Evolutionary conservation across 768 basidiomycete species (phyloP), one percentile per base, ranked within the genome.

Genomic region (Amanita phalloides): DNA sequence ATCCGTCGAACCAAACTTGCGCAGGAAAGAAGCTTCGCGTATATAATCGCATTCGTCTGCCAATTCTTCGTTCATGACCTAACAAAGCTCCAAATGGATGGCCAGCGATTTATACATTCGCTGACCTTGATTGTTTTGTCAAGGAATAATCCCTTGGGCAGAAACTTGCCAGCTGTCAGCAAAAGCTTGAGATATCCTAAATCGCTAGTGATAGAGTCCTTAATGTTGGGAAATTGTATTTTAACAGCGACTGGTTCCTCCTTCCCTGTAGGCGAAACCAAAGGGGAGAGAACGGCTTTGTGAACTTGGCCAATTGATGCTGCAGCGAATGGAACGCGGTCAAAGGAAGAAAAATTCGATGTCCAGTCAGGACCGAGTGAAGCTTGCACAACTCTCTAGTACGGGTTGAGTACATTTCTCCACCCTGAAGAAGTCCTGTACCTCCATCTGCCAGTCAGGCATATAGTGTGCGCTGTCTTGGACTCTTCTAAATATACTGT

Each of bases 261-360:
- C 39, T 57, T 64, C 14, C 77, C 76, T 6, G 80, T 83, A 2
- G 82, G 78, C 3, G 78, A 79, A 23, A 66, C 62, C 11, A 66
- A 57, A 0, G 79, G 65, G 0, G 76, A 64, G 9, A 97, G 74
- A 2, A 77, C 69, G 0, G 88, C 95, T 0, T 61, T 68, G 60
- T 99, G 95, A 1, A 98, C 95, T 64, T 99, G 95, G 0, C 96
- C 96, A 32, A 99, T 98, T 2, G 95, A 97, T 0, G 95, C 95
- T 0, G 93, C 89, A 1, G 94, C 94, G 58, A 96, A 91, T 0
- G 95, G 95, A 2, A 91, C 73, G 3, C 88, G 81, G 51, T 86
- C 79, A 64, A 98, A 96, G 0, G 77, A 72, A 1, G 68, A 58
- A 64, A 99, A 98, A 30, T 76, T 70, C 28, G 73, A 65, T 23